Conservation (phyloP, 2,329 filamentous ascomycete species). For the Coleophoma cylindrospora region DNA sequence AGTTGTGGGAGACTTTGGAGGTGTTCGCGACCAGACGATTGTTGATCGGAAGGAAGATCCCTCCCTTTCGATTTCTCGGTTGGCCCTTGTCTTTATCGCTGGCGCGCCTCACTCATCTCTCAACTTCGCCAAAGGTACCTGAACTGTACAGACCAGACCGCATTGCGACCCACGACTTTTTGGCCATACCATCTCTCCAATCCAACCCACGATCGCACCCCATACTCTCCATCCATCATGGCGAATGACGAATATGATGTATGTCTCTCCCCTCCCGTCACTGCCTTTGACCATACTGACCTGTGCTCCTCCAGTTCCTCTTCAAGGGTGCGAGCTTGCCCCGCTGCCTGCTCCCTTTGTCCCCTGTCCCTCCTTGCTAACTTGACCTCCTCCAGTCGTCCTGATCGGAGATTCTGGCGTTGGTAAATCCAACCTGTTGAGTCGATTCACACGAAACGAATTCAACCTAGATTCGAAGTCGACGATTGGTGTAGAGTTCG, state of each 20-base stretch:
- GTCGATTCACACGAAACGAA: slow-evolving; percentile 98
- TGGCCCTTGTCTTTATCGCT: slow-evolving; percentile 1
- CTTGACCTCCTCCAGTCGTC: slow-evolving; percentile 62
- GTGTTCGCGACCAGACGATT: background rate
- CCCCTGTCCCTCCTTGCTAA: slow-evolving; percentile 16
- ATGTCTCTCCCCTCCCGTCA: slow-evolving; percentile 37
- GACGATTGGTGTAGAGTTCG: slow-evolving; percentile 98
- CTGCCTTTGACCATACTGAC: slow-evolving; percentile 25
- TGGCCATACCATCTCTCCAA: slow-evolving; percentile 10
- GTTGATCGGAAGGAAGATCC: background rate
- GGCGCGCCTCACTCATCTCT: background rate
- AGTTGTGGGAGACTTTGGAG: background rate
- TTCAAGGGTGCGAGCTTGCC: slow-evolving; percentile 75
- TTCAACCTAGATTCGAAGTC: slow-evolving; percentile 99
- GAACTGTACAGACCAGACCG: background rate
- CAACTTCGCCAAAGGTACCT: slow-evolving; percentile 3
- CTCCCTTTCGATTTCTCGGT: background rate
- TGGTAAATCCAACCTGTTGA: slow-evolving; percentile 99
- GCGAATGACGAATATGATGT: slow-evolving; percentile 99
- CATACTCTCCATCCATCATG: slow-evolving; percentile 55
- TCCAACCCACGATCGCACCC: slow-evolving; percentile 10
- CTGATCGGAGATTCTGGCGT: slow-evolving; percentile 99
- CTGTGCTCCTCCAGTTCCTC: slow-evolving; percentile 67
- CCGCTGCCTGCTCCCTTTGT: slow-evolving; percentile 18
- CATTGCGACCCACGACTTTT: slow-evolving; percentile 1